phyloP scores from a whole-genome alignment of 257 asterid species.

The Phtheirospermum japonicum region DNA sequence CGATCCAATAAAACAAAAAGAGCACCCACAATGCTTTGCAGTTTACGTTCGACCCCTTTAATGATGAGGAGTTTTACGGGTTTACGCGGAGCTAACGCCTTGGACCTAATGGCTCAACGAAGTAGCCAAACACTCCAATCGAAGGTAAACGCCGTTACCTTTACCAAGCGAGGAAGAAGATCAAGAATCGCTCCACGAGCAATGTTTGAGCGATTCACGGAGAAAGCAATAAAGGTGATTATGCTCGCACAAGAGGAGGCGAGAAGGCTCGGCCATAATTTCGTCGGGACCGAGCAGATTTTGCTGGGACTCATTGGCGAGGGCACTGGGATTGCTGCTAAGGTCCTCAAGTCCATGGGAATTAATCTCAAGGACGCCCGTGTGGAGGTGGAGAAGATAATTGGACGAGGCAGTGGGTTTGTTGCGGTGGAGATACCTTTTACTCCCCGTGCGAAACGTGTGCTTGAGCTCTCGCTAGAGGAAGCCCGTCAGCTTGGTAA shows the following conservation, averaged over 20 bases:
- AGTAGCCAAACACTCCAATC: constrained; percentile 57
- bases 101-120: constrained; percentile 51
- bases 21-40: constrained; percentile 53
- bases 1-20: constrained; percentile 46
- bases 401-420: constrained; percentile 97
- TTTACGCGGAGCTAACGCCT: constrained; percentile 65
- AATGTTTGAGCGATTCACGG: constrained; percentile 98
- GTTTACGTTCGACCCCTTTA: constrained; percentile 36
- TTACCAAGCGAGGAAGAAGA: constrained; percentile 45
- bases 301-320: constrained; percentile 93
- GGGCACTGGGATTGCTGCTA: constrained; percentile 99
- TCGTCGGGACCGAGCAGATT: constrained; percentile 97
- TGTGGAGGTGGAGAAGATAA: constrained; percentile 95
- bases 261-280: constrained; percentile 92
- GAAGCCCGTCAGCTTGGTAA: constrained; percentile 99
- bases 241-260: constrained; percentile 99
- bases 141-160: constrained; percentile 52
- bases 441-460: constrained; percentile 98
- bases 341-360: constrained; percentile 97
- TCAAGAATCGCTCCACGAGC: constrained; percentile 62
- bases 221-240: constrained; percentile 91
- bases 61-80: constrained; percentile 59
- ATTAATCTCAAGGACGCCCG: constrained; percentile 97
- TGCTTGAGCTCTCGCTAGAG: constrained; percentile 88
- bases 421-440: constrained; percentile 98